Evolutionary conservation across 345 rosid species (phyloP), one percentile per base, ranked within the genome.

Genomic region (Hirschfeldia incana): DNA sequence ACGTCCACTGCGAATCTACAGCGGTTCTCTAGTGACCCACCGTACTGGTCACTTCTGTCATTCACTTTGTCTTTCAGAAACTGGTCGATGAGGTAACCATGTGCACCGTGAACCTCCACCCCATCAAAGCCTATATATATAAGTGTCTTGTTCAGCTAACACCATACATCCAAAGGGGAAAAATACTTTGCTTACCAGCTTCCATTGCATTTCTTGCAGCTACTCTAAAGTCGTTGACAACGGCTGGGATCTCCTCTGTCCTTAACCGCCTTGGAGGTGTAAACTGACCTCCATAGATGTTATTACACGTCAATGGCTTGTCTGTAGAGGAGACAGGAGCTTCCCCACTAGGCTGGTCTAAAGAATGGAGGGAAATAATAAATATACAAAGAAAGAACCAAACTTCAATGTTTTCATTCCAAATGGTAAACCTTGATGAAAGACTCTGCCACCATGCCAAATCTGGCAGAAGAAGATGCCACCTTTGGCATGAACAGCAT

Each of bases 401-500:
- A 44, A 11, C 51, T 11, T 44, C 1, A 44, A 3, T 46, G 57
- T 49, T 49, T 49, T 39, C 46, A 8, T 37, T 0, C 44, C 2
- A 39, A 39, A 39, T 12, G 55, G 6, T 11, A 46, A 1, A 46
- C 57, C 57, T 51, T 51, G 57, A 51, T 51, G 1, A 53, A 53
- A 53, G 27, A 53, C 59, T 3, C 59, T 53, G 59, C 27, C 59
- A 53, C 59, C 59, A 6, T 53, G 59, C 59, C 59, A 53, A 53
- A 53, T 53, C 59, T 53, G 59, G 4, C 59, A 53, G 59, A 53
- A 53, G 59, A 53, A 53, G 27, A 53, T 53, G 10, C 59, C 59
- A 0, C 27, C 93, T 82, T 90, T 86, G 4, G 90, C 85, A 84
- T 90, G 94, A 85, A 90, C 94, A 26, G 90, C 90, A 62, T 88